Base-by-base conservation (phyloP, 108 stramenopile species). In the Cyclostephanos tholiformis region DNA sequence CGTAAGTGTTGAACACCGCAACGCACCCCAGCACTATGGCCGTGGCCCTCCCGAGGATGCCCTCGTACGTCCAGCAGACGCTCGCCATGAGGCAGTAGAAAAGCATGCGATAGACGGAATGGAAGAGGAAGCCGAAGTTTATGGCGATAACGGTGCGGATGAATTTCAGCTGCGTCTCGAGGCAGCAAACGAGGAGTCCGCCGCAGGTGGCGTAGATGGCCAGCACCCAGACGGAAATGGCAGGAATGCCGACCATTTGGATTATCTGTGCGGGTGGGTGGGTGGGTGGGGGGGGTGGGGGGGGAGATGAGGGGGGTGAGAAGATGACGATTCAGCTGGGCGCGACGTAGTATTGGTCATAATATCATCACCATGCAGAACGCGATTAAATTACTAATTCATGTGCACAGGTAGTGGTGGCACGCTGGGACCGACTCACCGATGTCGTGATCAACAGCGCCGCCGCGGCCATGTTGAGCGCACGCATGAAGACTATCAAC, bases 101-200 rank as follows among this genome's bases (percentile, higher is more conserved):
- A 16, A 92, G 23, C 62, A 95, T 91, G 25, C 94, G 79, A 82
- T 89, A 91, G 13, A 87, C 61, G 4, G 89, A 84, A 76, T 86
- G 76, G 82, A 95, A 95, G 56, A 95, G 79, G 65, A 95, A 95
- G 11, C 94, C 94, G 74, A 95, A 95, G 73, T 95, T 95, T 51
- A 92, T 88, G 43, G 94, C 91, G 74, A 95, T 95, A 58, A 89
- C 74, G 23, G 89, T 91, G 36, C 93, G 85, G 27, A 95, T 66
- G 77, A 94, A 91, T 71, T 94, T 94, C 19, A 94, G 84, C 70
- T 94, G 93, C 5, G 93, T 94, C 79, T 95, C 94, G 43, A 95
- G 72, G 62, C 91, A 91, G 77, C 94, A 95, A 71, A 95, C 87
- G 44, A 95, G 79, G 2, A 87, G 11, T 16, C 89, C 88, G 58